Evolutionary conservation across 768 basidiomycete species (phyloP).

Genomic region (Rhizopogon roseolus): DNA sequence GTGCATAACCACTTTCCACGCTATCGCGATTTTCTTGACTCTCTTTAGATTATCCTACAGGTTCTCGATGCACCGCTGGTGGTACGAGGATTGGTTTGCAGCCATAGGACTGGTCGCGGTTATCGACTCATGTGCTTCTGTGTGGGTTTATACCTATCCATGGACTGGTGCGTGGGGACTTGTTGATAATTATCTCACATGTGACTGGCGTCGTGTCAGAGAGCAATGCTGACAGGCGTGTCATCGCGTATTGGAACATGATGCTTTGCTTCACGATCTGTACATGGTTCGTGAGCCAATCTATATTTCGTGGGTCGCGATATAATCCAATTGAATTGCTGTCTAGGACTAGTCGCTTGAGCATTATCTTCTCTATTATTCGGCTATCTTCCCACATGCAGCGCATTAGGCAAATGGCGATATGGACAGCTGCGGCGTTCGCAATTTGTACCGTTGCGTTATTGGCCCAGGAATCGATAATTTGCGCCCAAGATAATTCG

Average conservation of each 20-base stretch:
- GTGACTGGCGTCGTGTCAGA: not conserved
- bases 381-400: not conserved
- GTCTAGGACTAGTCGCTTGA: slow-evolving; percentile 2
- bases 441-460: not conserved
- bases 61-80: not conserved
- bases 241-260: slow-evolving; percentile 3
- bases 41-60: not conserved
- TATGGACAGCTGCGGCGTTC: not conserved
- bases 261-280: not conserved
- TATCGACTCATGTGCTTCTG: not conserved
- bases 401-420: not conserved
- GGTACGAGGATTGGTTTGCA: not conserved
- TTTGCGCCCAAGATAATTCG: not conserved
- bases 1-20: not conserved
- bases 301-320: not conserved
- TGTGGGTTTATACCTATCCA: not conserved
- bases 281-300: slow-evolving; percentile 3
- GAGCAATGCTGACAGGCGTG: not conserved
- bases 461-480: not conserved
- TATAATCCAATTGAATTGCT: not conserved
- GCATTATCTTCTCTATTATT: slow-evolving; percentile 4
- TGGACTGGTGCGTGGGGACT: not conserved
- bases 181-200: not conserved
- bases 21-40: not conserved
- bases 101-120: not conserved